A percentile compares a stretch with the other conserved stretches of the same genome.
Evolutionary conservation across 1,284 basidiomycete species (phyloP).

Genomic region (Ustilago xerochloae): DNA sequence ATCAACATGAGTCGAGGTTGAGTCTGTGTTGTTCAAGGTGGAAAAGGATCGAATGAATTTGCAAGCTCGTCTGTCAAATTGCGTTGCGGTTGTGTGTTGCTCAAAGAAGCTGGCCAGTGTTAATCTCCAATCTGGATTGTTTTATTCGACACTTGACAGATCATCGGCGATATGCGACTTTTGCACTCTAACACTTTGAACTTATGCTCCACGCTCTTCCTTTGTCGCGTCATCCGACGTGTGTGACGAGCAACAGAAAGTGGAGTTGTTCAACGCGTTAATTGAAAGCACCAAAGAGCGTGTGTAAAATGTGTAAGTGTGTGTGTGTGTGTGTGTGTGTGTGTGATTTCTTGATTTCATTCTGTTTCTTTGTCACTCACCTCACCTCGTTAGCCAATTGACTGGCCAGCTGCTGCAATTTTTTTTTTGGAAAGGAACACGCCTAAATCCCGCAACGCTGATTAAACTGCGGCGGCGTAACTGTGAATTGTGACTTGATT

Average conservation of each 20-base stretch:
- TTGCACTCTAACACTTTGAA: background rate
- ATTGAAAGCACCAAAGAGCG: background rate
- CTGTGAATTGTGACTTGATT: background rate
- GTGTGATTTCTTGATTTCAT: background rate
- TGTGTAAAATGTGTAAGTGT: too few species aligned
- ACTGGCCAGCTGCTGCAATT: constrained; percentile 4
- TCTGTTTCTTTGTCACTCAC: background rate
- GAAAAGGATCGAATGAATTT: too few species aligned
- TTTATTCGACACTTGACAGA: background rate
- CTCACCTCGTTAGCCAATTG: background rate
- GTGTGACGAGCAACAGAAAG: background rate
- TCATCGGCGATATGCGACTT: background rate
- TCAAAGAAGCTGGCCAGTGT: background rate
- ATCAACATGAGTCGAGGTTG: too few species aligned
- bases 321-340: too few species aligned
- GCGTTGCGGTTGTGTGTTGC: too few species aligned
- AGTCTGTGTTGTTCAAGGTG: too few species aligned
- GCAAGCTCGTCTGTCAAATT: too few species aligned
- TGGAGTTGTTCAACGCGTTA: constrained; percentile 7
- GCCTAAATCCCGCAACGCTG: background rate
- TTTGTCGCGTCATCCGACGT: constrained; percentile 4
- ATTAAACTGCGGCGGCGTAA: background rate
- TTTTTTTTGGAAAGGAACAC: background rate
- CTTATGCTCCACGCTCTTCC: too few species aligned
- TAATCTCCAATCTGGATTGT: background rate